phyloP scores from a whole-genome alignment of 2,329 filamentous ascomycete species.

The Sarocladium brachiariae region DNA sequence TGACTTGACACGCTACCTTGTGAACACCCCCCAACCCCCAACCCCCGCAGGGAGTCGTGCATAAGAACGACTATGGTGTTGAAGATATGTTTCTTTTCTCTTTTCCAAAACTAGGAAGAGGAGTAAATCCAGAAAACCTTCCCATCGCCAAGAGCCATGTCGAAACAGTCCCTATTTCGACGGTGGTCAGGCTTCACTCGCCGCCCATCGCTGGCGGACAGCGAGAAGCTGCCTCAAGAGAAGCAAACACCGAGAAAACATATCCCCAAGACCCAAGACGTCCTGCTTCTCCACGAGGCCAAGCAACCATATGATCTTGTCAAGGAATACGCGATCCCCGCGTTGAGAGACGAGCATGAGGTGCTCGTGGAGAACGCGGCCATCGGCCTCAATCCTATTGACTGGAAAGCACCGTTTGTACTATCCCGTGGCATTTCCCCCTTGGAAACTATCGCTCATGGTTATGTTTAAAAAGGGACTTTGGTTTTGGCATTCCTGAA shows the following conservation, averaged over 20 bases:
- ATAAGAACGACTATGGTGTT: no score
- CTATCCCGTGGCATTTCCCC: not conserved
- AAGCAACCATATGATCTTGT: not conserved
- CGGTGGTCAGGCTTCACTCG: not conserved
- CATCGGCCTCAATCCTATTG: conserved; percentile 70
- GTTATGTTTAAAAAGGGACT: conserved; percentile 48
- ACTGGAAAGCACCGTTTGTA: conserved; percentile 65
- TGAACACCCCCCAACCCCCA: no score
- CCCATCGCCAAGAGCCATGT: no score
- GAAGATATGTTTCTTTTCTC: no score
- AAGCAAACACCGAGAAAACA: not conserved
- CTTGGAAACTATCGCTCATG: not conserved
- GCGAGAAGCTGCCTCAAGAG: not conserved
- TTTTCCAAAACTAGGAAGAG: no score
- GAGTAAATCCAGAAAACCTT: no score
- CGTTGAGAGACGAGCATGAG: conserved; percentile 32
- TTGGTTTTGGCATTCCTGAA: conserved; percentile 60
- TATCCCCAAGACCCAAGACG: not conserved
- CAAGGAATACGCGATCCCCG: conserved; percentile 37
- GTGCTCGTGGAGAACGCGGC: conserved; percentile 56
- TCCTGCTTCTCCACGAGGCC: not conserved
- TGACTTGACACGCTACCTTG: no score
- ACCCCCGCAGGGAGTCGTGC: no score
- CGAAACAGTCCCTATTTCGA: not conserved
- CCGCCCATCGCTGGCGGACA: not conserved